phyloP scores from a whole-genome alignment of 2,329 filamentous ascomycete genomes.

The Fusarium sulawesiense region DNA sequence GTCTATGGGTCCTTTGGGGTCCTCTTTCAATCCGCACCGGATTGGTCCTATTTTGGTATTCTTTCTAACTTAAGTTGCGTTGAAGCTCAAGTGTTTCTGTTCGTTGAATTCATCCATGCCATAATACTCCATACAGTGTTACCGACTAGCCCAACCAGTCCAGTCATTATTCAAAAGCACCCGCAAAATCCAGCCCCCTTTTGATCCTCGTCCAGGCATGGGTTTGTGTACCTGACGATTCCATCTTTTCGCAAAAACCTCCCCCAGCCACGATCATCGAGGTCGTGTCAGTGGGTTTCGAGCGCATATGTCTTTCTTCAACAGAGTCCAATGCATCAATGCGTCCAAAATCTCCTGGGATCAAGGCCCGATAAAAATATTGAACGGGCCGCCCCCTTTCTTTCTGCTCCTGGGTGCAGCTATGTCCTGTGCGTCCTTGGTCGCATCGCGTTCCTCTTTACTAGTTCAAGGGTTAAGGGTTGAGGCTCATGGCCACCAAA shows the following conservation, averaged over 20 bases:
- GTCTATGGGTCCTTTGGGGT: slow-evolving; percentile 8
- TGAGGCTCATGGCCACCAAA: slow-evolving; percentile 21
- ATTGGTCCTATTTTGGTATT: slow-evolving; percentile 35
- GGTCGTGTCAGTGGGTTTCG: slow-evolving; percentile 15
- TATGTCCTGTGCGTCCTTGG: slow-evolving; percentile 25
- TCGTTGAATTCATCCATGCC: slow-evolving; percentile 38
- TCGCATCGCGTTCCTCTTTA: slow-evolving; percentile 32
- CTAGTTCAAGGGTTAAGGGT: slow-evolving; percentile 25
- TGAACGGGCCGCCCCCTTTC: slow-evolving; percentile 36
- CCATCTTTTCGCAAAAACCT: slow-evolving; percentile 19
- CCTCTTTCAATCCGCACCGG: slow-evolving; percentile 13
- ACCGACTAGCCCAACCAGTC: slow-evolving; percentile 35
- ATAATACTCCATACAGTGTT: slow-evolving; percentile 41
- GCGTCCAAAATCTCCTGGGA: slow-evolving; percentile 33
- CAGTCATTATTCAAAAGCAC: slow-evolving; percentile 32
- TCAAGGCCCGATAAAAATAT: slow-evolving; percentile 28
- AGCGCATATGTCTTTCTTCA: slow-evolving; percentile 22
- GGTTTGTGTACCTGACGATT: slow-evolving; percentile 13
- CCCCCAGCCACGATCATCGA: slow-evolving; percentile 23
- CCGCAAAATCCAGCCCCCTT: slow-evolving; percentile 41
- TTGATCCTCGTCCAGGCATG: slow-evolving; percentile 26
- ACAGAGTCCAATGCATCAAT: slow-evolving; percentile 34
- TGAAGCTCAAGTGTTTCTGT: slow-evolving; percentile 37
- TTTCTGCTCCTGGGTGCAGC: slow-evolving; percentile 21
- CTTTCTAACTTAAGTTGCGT: slow-evolving; percentile 29